Evolutionary conservation across 345 rosid genomes (phyloP), one percentile per base, ranked within the genome.

Genomic region (Anastatica hierochuntica): DNA sequence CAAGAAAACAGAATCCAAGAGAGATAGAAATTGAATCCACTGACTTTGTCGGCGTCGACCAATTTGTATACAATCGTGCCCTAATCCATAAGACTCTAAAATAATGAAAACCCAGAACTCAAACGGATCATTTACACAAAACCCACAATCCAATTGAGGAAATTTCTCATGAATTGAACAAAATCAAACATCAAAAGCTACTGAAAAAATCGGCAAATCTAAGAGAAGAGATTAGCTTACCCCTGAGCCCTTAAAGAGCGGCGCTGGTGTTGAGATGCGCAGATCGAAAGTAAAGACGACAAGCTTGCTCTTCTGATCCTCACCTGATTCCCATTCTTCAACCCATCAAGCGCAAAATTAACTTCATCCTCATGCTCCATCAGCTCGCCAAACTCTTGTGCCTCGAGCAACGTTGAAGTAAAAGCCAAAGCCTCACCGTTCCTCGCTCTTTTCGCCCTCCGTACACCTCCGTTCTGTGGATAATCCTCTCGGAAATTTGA

Each of bases 341-440:
- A 63, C 69, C 99, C 99, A 64, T 88, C 99, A 44, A 94, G 80
- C 23, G 97, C 92, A 43, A 88, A 94, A 70, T 94, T 80, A 47
- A 88, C 95, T 79, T 94, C 99, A 36, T 94, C 99, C 12, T 83
- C 87, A 55, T 84, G 87, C 74, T 94, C 99, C 99, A 94, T 88
- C 84, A 88, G 80, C 77, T 88, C 99, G 15, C 99, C 99, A 11
- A 75, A 85, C 72, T 94, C 97, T 80, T 88, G 99, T 5, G 97
- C 82, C 77, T 94, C 97, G 76, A 88, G 85, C 68, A 94, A 68
- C 49, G 97, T 85, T 31, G 97, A 73, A 31, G 83, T 78, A 12
- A 69, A 51, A 23, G 75, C 74, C 51, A 55, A 66, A 36, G 74
- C 42, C 16, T 72, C 75, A 9, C 64, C 69, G 49, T 49, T 76